Evolutionary conservation across 495 filamentous ascomycete species (phyloP).

Genomic region (Aspergillus wentii): DNA sequence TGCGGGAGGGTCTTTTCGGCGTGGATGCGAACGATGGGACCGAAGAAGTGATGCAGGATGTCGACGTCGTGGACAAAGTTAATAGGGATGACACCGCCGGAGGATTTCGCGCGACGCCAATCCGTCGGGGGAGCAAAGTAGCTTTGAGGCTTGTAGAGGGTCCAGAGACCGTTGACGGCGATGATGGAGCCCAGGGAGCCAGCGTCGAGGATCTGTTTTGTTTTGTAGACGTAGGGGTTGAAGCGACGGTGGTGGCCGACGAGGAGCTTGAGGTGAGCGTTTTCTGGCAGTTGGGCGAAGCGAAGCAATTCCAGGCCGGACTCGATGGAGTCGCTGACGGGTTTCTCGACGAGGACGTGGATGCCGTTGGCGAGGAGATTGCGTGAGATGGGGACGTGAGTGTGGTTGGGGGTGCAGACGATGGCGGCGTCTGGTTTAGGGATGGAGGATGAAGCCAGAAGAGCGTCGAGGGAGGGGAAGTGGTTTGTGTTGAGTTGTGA

Average conservation of each 20-base stretch:
- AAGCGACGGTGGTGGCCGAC: conserved; percentile 59
- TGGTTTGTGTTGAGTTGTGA: conserved; percentile 21
- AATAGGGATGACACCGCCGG: conserved; percentile 49
- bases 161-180: conserved; percentile 54
- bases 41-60: conserved; percentile 53
- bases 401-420: conserved; percentile 56
- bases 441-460: conserved; percentile 29
- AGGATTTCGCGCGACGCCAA: conserved; percentile 38
- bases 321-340: conserved; percentile 44
- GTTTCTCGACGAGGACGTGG: conserved; percentile 56
- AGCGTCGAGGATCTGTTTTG: conserved; percentile 37
- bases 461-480: conserved; percentile 31
- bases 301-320: conserved; percentile 29
- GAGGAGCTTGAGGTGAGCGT: conserved; percentile 38
- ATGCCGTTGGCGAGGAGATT: conserved; percentile 45
- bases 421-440: conserved; percentile 48
- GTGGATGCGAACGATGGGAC: conserved; percentile 45
- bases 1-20: conserved; percentile 43
- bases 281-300: conserved; percentile 12
- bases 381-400: conserved; percentile 47
- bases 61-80: conserved; percentile 61
- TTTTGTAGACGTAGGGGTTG: conserved; percentile 50
- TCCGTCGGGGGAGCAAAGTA: conserved; percentile 47
- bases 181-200: conserved; percentile 41
- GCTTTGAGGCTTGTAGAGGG: conserved; percentile 40